These are phyloP conservation scores for Candolleomyces aberdarensis DNA, from an alignment of 768 basidiomycete genomes.

Conservation along the genomic window DNA sequence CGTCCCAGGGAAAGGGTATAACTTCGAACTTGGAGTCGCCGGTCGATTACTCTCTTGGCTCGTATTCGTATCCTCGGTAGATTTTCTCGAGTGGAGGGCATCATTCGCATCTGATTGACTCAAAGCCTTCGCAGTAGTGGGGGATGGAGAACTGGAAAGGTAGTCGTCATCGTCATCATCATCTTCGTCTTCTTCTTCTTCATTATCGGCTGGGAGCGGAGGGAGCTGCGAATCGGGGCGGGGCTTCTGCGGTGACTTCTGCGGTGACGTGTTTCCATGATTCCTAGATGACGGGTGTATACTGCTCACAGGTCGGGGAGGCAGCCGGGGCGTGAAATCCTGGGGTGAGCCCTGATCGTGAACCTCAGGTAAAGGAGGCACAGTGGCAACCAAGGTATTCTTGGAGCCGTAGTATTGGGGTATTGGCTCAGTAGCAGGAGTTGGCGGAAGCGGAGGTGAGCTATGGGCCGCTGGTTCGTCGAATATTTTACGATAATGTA, in stretches of 20 bases:
- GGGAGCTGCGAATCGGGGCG: slow-evolving; percentile 11
- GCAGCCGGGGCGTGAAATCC: slow-evolving; percentile 74
- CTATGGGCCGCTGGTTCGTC: slow-evolving; percentile 46
- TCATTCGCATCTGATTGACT: slow-evolving; percentile 18
- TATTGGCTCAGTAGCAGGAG: slow-evolving; percentile 62
- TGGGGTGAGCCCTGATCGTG: slow-evolving; percentile 34
- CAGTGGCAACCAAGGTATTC: slow-evolving; percentile 59
- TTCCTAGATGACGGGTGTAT: slow-evolving; percentile 75
- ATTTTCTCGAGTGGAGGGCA: neutral
- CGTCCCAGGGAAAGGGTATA: slow-evolving; percentile 1
- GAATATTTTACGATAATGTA: slow-evolving; percentile 63
- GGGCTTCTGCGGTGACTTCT: slow-evolving; percentile 48
- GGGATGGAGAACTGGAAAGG: neutral
- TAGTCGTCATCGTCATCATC: too few relatives aligned
- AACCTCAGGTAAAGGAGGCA: slow-evolving; percentile 25
- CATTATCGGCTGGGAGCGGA: neutral
- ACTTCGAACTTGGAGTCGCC: neutral
- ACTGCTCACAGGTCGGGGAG: slow-evolving; percentile 64
- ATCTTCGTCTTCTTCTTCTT: neutral
- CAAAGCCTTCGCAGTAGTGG: neutral
- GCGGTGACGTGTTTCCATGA: slow-evolving; percentile 43
- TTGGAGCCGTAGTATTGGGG: slow-evolving; percentile 66
- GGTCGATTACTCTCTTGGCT: neutral
- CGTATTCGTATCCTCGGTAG: neutral
- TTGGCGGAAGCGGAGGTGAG: slow-evolving; percentile 73